Conservation (phyloP, 257 asterid genomes). For the Anisodus acutangulus region DNA sequence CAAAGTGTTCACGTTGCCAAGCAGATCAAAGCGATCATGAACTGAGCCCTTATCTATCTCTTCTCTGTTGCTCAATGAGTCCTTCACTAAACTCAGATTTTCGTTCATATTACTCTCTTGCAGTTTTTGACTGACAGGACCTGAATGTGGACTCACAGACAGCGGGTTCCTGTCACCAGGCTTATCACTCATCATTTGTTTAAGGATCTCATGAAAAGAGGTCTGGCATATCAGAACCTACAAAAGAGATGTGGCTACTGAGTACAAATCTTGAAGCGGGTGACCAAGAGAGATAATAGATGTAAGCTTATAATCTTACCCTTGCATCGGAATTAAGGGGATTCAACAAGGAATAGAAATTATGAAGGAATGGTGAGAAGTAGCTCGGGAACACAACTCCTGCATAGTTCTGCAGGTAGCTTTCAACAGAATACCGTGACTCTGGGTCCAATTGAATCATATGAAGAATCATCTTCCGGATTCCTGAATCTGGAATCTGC, state of each 20-base stretch:
- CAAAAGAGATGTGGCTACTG: constrained; percentile 39
- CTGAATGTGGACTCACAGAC: constrained; percentile 41
- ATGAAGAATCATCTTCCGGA: constrained; percentile 97
- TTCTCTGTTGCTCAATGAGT: constrained; percentile 44
- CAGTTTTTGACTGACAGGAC: constrained; percentile 39
- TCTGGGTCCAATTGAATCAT: constrained; percentile 97
- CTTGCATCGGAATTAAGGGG: constrained; percentile 91
- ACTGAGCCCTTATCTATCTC: constrained; percentile 54
- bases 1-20: constrained; percentile 67
- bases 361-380: constrained; percentile 94
- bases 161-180: constrained; percentile 45
- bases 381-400: constrained; percentile 90
- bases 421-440: constrained; percentile 86
- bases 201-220: constrained; percentile 82
- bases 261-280: constrained; percentile 27
- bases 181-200: constrained; percentile 78
- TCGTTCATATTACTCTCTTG: constrained; percentile 44
- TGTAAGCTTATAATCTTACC: constrained; percentile 54
- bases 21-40: constrained; percentile 75
- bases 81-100: constrained; percentile 33
- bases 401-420: constrained; percentile 82
- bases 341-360: constrained; percentile 86
- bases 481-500: constrained; percentile 97
- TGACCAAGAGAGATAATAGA: constrained; percentile 29
- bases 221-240: constrained; percentile 95